Percentiles rank a stretch among this genome's conserved stretches.
Conservation (phyloP, 2,329 filamentous ascomycete species). For the Fusarium sp. region DNA sequence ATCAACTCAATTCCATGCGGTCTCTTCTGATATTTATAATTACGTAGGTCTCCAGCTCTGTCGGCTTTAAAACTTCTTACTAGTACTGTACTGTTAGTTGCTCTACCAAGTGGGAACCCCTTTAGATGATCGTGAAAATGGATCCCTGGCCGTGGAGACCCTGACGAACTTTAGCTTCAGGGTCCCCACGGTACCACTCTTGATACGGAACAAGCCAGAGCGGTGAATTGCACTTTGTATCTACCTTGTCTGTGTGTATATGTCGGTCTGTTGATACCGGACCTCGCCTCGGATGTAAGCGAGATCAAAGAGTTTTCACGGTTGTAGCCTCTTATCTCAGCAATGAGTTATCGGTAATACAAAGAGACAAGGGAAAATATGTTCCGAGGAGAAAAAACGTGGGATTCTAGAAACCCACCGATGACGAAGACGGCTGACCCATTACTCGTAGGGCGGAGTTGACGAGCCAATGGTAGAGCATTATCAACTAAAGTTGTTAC, state of each 20-base stretch:
- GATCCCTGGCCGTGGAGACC: conserved; percentile 18
- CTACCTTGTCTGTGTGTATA: conserved; percentile 12
- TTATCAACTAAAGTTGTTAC: neutral
- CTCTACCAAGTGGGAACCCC: conserved; percentile 31
- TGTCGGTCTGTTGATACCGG: conserved; percentile 19
- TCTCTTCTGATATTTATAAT: conserved; percentile 32
- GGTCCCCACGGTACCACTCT: conserved; percentile 38
- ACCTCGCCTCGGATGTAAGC: conserved; percentile 17
- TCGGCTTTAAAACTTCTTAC: conserved; percentile 25
- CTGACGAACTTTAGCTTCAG: conserved; percentile 35
- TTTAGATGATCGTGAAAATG: conserved; percentile 19
- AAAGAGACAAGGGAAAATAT: neutral
- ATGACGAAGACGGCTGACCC: conserved; percentile 28
- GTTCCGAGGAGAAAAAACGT: conserved; percentile 1
- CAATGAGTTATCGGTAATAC: neutral
- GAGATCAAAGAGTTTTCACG: conserved; percentile 2
- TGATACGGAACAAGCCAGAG: conserved; percentile 31
- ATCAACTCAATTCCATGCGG: neutral
- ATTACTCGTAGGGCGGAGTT: conserved; percentile 30
- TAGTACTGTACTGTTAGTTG: neutral
- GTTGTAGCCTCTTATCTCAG: conserved; percentile 14
- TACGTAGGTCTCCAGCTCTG: conserved; percentile 11
- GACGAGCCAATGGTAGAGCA: conserved; percentile 19
- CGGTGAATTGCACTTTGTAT: conserved; percentile 31
- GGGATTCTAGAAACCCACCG: conserved; percentile 33